A percentile compares a stretch with the other conserved stretches of the same genome.
Conservation (phyloP, 1,139 yeast genomes). For the Blastobotrys buckinghamii region DNA sequence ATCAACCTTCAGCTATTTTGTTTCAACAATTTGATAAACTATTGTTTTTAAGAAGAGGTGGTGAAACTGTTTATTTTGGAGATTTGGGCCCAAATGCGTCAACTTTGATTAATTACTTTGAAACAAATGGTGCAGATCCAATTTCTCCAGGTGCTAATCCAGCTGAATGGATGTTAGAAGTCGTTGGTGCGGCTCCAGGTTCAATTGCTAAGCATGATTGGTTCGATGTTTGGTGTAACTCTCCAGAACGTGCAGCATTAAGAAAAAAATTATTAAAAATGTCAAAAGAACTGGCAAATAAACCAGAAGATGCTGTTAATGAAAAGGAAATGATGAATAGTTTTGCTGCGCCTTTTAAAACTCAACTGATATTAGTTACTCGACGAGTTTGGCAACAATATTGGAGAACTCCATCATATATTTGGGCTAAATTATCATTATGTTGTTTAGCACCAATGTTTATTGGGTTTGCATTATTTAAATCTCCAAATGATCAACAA, state of each 20-base stretch:
- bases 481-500: constrained; percentile 51
- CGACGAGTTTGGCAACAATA: constrained; percentile 52
- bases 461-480: constrained; percentile 71
- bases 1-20: constrained; percentile 75
- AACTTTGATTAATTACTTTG: constrained; percentile 62
- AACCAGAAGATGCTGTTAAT: constrained; percentile 13
- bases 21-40: constrained; percentile 74
- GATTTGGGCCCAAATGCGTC: constrained; percentile 63
- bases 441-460: constrained; percentile 48
- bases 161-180: constrained; percentile 79
- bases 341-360: constrained; percentile 40
- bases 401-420: constrained; percentile 71
- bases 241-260: constrained; percentile 45
- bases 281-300: constrained; percentile 22
- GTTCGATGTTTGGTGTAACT: constrained; percentile 58
- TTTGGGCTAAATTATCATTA: constrained; percentile 59
- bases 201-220: constrained; percentile 60
- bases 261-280: constrained; percentile 30
- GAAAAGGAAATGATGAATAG: constrained; percentile 21
- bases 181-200: constrained; percentile 79
- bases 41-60: constrained; percentile 66
- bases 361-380: constrained; percentile 50
- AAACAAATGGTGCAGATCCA: constrained; percentile 55
- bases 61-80: constrained; percentile 75
- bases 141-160: constrained; percentile 70